Evolutionary conservation across 768 basidiomycete genomes (phyloP).

Genomic region (Tulasnella sp.): DNA sequence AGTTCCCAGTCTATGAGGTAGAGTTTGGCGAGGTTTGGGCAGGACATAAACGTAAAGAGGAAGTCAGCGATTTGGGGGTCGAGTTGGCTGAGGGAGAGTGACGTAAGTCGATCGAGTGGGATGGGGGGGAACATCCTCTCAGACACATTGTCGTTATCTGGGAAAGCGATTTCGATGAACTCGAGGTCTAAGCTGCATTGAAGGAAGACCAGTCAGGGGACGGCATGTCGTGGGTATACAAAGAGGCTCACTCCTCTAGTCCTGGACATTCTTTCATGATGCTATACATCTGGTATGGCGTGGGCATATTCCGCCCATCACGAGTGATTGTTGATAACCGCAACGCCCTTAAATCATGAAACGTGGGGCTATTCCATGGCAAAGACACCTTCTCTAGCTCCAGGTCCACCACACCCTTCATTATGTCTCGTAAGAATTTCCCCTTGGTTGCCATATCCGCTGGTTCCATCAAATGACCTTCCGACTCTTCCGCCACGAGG

Average conservation of each 20-base stretch:
- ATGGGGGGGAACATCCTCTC: background rate
- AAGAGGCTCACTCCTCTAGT: background rate
- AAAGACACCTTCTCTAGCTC: background rate
- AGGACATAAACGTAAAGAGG: background rate
- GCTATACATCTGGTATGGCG: background rate
- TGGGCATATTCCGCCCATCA: background rate
- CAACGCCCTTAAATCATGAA: background rate
- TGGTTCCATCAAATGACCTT: background rate
- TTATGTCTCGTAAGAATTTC: background rate
- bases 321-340: background rate
- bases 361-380: slow-evolving; percentile 1
- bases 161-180: background rate
- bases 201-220: background rate
- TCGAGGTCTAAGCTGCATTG: background rate
- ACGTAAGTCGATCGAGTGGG: background rate
- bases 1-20: no score
- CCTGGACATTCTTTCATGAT: background rate
- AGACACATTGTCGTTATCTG: background rate
- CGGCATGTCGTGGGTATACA: background rate
- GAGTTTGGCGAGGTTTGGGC: background rate
- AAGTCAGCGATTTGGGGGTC: background rate
- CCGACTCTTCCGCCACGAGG: slow-evolving; percentile 1
- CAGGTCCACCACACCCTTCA: background rate
- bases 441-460: background rate
- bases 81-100: background rate